These are phyloP conservation scores for Rhizopogon roseolus DNA, from an alignment of 768 basidiomycete species.

Conservation along the genomic window DNA sequence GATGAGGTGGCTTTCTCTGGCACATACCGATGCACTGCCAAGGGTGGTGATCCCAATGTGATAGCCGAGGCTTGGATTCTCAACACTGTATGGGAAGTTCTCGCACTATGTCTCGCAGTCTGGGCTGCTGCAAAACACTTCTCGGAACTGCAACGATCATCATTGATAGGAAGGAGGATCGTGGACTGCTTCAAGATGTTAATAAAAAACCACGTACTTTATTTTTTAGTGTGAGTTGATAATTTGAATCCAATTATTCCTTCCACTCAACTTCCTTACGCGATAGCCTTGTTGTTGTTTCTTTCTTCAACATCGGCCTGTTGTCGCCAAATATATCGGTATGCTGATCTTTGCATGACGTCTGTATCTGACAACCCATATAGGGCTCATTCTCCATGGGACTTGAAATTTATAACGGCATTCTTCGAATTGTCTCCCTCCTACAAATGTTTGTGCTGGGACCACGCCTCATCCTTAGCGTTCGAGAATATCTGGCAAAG, in stretches of 20 bases:
- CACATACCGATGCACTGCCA: too few relatives aligned
- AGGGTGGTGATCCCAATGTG: too few relatives aligned
- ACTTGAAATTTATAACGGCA: too few relatives aligned
- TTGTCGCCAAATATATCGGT: background rate
- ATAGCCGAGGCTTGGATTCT: background rate
- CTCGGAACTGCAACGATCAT: background rate
- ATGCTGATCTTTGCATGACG: background rate
- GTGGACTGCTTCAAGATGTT: background rate
- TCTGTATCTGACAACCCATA: too few relatives aligned
- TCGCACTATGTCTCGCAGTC: background rate
- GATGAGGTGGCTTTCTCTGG: too few relatives aligned
- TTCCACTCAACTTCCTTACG: background rate
- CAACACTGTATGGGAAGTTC: background rate
- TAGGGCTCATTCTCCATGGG: too few relatives aligned
- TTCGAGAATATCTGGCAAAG: too few relatives aligned
- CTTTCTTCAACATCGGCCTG: background rate
- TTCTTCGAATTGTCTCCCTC: too few relatives aligned
- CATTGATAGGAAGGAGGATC: background rate
- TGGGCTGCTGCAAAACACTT: background rate
- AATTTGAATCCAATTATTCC: background rate
- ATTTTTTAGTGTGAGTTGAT: background rate
- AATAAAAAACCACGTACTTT: background rate
- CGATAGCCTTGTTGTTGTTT: background rate
- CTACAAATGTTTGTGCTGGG: too few relatives aligned
- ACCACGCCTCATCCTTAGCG: too few relatives aligned